Base-by-base conservation (phyloP, 2,329 filamentous ascomycete species). In the Davidsoniella virescens region DNA sequence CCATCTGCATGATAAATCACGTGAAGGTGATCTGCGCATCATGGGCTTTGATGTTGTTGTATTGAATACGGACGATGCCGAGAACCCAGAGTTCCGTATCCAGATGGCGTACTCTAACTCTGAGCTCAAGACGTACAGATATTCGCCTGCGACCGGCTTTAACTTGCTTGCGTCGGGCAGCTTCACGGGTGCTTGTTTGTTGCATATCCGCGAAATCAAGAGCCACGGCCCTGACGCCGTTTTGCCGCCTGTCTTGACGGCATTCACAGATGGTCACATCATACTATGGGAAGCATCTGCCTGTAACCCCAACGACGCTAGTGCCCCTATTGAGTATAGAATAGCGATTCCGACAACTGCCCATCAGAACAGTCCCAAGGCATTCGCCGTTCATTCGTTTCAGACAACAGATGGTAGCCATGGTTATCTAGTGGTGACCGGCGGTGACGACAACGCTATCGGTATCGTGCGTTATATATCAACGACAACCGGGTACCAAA, bases 391-490 rank as follows among this genome's bases (percentile, higher is more conserved):
- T 46, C 54, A 57, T n/a, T 55, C 57, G 65, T 56, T 56, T 54
- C 83, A 1, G 59, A 93, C 18, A 62, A 84, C 6, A 86, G 23
- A 96, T 62, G 90, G 90, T 54, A 81, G 82, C 2, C 63, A 53
- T 18, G 17, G 56, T 56, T 67, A 56, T 56, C 54, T 84, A 1
- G 60, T 94, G 16, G 62, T 85, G 4, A 87, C 86, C 0, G 87
- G 85, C 23, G 87, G 92, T 18, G 92, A 98, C 58, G 92, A 96
- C 63, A 92, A 92, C 54, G 82, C 82, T 3, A 63, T 96, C 0
- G 80, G 75, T 0, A 42, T 53, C 8, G 51, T 55, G n/a, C 46
- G 26, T 47, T 54, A 23, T 12, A 25, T 52, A 10, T 26, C 57
- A 5, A 36, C 50, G 18, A 12, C 14, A 7, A 25, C 40, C 17